These are phyloP conservation scores for Leccinum rimulosum DNA, from an alignment of 768 basidiomycete species.

Conservation along the genomic window DNA sequence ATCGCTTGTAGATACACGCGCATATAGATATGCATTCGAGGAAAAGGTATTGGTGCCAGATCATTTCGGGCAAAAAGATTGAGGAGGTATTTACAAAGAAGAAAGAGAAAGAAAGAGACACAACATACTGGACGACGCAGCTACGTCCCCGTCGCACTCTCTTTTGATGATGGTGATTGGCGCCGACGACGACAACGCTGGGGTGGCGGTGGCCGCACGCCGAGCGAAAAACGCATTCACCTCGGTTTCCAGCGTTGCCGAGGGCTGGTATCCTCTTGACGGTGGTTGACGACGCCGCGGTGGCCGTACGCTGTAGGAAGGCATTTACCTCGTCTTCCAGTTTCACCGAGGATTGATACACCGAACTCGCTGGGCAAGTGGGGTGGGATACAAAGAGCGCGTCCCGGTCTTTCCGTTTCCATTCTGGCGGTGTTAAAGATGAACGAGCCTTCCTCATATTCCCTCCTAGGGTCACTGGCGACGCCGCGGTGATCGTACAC, in stretches of 20 bases:
- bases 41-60: neutral
- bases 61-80: too few species aligned
- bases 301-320: neutral
- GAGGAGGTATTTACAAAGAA: too few species aligned
- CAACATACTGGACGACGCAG: neutral
- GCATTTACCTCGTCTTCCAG: conserved; percentile 5
- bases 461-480: neutral
- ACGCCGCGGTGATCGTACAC: too few species aligned
- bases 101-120: neutral
- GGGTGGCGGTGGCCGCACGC: neutral
- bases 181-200: neutral
- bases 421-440: neutral
- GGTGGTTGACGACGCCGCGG: neutral
- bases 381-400: neutral
- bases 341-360: neutral
- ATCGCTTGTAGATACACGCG: neutral
- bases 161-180: conserved; percentile 6
- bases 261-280: neutral
- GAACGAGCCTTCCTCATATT: neutral
- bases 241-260: neutral
- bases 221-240: conserved; percentile 1
- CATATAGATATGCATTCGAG: neutral
- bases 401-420: neutral
- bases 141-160: conserved; percentile 1
- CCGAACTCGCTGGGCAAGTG: neutral